Percentiles rank a stretch among this genome's conserved stretches.
Conservation (phyloP, 2,329 filamentous ascomycete species). For the Aspergillus fischeri region DNA sequence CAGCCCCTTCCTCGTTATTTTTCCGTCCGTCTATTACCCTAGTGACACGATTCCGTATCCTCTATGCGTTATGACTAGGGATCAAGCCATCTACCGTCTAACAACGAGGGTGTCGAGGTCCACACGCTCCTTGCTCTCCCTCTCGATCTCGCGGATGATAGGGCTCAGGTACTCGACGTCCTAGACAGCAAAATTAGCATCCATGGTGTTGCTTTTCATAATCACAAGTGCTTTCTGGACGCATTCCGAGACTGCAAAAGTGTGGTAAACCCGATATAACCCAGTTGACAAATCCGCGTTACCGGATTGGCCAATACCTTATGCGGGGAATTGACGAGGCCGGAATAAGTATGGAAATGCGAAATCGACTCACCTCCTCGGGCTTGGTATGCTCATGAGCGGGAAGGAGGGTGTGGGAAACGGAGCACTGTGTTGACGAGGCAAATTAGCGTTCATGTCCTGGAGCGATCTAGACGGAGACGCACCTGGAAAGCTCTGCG, state of each 20-base stretch:
- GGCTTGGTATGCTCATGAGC: conserved; percentile 64
- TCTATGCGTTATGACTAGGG: conserved; percentile 17
- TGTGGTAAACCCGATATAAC: conserved; percentile 2
- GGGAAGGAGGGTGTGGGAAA: conserved; percentile 62
- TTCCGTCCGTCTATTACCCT: conserved; percentile 15
- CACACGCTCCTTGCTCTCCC: conserved; percentile 61
- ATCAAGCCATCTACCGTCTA: conserved; percentile 39
- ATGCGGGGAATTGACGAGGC: conserved; percentile 24
- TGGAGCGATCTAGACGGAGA: conserved; percentile 4
- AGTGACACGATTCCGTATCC: conserved; percentile 11
- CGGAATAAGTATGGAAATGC: conserved; percentile 6
- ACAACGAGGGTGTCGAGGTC: conserved; percentile 66
- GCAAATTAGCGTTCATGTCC: conserved; percentile 17
- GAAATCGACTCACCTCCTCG: conserved; percentile 52
- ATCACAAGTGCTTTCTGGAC: not conserved
- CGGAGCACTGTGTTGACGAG: conserved; percentile 52
- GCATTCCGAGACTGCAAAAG: not conserved
- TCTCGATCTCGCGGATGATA: conserved; percentile 66
- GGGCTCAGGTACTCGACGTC: conserved; percentile 63
- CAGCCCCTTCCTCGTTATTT: conserved; percentile 18
- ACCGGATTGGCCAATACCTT: conserved; percentile 32
- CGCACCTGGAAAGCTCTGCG: conserved; percentile 86
- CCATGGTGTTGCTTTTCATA: not conserved
- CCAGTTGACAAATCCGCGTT: conserved; percentile 32
- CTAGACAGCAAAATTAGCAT: conserved; percentile 38